Evolutionary conservation across 768 basidiomycete species (phyloP), one percentile per base, ranked within the genome.

Genomic region (Macrocybe gigantea): DNA sequence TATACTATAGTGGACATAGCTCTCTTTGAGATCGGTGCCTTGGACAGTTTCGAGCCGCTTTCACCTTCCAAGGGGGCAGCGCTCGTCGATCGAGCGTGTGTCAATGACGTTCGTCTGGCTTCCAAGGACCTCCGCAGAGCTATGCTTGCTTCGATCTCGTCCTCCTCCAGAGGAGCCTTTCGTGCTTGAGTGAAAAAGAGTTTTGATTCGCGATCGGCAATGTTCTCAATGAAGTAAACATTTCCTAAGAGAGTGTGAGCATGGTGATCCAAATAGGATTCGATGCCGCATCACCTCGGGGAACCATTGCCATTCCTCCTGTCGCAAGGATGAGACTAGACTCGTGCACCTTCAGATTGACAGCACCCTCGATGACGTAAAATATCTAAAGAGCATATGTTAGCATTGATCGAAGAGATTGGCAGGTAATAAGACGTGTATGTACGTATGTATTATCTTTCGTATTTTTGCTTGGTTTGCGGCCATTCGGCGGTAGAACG

Each of bases 361-460:
- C 84, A 2, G 91, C 89, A 5, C 96, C 96, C 66, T 90, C 81
- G 48, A 91, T 79, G 40, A 94, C 81, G 61, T 84, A 75, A 57
- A 79, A 79, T 4, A 78, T 67, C 74, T 72, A 38, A 12, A 41
- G 11, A 13, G 8, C 5, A 33, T 15, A 5, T 12, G 22, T 33
- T 31, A 44, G 42, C 35, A 29, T 31, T 44, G 32, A n/a, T 33
- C 31, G 31, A 12, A 44, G 8, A 33, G 12, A 22, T 22, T 22
- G 22, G 22, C 22, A 22, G 4, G 22, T 22, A 22, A 1, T 22
- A 22, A 44, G 42, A 7, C 4, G 8, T 13, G 13, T 11, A 73
- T 86, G 52, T 52, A 92, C 89, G 60, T 88, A 94, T 22, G 90
- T 90, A 56, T 98, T 99, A 59, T 98, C 96, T 60, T 88, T 93